phyloP scores from a whole-genome alignment of 176 grass and related monocot genomes.

The Leersia perrieri region DNA sequence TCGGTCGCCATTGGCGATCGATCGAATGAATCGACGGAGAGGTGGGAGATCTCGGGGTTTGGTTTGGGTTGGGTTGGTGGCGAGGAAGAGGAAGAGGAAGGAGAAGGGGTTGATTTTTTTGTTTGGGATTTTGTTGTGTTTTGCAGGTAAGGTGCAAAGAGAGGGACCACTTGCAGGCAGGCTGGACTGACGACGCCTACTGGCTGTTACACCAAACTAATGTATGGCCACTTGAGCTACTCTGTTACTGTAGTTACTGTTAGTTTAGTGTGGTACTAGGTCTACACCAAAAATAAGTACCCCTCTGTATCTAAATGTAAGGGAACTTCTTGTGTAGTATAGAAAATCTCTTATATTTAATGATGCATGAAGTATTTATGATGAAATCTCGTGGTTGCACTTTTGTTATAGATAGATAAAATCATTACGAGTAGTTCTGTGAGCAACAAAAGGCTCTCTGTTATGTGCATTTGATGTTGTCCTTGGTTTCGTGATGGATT shows the following conservation, averaged over 20 bases:
- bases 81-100: neutral
- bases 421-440: too few relatives aligned
- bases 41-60: constrained; percentile 11
- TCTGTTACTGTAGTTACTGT: neutral
- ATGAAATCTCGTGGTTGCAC: too few relatives aligned
- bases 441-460: too few relatives aligned
- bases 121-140: constrained; percentile 23
- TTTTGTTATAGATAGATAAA: too few relatives aligned
- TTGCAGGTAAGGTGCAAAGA: neutral
- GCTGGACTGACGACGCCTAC: neutral
- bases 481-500: too few relatives aligned
- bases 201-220: constrained; percentile 28
- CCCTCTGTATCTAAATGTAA: too few relatives aligned
- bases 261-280: neutral
- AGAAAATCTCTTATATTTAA: too few relatives aligned
- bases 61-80: constrained; percentile 16
- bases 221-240: too few relatives aligned
- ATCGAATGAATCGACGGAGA: neutral
- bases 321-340: too few relatives aligned
- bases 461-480: too few relatives aligned
- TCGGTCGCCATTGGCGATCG: constrained; percentile 45
- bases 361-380: too few relatives aligned
- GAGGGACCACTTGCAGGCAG: constrained; percentile 1
- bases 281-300: neutral
- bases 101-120: neutral